Percentiles rank a stretch among this genome's conserved stretches.
These are phyloP conservation scores for Mrakia blollopis DNA, from an alignment of 768 basidiomycete genomes.

Conservation along the genomic window DNA sequence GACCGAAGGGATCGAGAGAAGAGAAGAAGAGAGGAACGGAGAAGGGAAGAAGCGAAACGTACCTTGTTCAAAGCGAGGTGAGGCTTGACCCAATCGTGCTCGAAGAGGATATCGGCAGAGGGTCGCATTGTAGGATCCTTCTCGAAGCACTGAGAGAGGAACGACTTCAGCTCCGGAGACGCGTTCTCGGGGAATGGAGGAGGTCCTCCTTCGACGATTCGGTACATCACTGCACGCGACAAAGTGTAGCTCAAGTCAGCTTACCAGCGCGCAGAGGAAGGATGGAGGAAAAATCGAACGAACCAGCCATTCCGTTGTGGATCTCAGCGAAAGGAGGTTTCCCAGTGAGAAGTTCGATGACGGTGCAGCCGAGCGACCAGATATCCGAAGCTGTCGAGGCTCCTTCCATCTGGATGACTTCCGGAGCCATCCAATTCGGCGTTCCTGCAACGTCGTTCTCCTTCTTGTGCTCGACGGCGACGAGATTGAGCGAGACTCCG, in stretches of 20 bases:
- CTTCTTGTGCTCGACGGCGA: slow-evolving; percentile 69
- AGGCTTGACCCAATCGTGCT: slow-evolving; percentile 83
- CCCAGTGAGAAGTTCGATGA: slow-evolving; percentile 89
- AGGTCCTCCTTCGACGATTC: slow-evolving; percentile 87
- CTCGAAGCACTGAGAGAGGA: slow-evolving; percentile 79
- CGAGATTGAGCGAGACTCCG: slow-evolving; percentile 91
- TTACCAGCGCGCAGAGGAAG: background rate
- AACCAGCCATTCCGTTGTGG: slow-evolving; percentile 83
- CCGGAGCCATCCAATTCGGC: slow-evolving; percentile 99
- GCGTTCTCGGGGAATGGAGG: slow-evolving; percentile 79
- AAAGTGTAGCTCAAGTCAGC: slow-evolving; percentile 13
- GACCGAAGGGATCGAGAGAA: background rate
- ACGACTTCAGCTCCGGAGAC: slow-evolving; percentile 70
- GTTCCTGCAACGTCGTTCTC: slow-evolving; percentile 61
- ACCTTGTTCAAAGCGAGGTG: slow-evolving; percentile 78
- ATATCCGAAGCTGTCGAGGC: slow-evolving; percentile 90
- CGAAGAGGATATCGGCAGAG: slow-evolving; percentile 73
- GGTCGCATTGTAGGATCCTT: slow-evolving; percentile 83
- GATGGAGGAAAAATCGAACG: slow-evolving; percentile 34
- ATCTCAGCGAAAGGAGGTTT: slow-evolving; percentile 87
- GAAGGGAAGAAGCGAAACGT: slow-evolving; percentile 32
- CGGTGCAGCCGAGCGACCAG: slow-evolving; percentile 91
- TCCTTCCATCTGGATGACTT: slow-evolving; percentile 91
- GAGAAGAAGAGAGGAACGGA: background rate
- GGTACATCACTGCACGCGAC: slow-evolving; percentile 73